A percentile compares a stretch with the other conserved stretches of the same genome.
phyloP scores from a whole-genome alignment of 2,329 filamentous ascomycete genomes.

The Dactylellina parvicollis region DNA sequence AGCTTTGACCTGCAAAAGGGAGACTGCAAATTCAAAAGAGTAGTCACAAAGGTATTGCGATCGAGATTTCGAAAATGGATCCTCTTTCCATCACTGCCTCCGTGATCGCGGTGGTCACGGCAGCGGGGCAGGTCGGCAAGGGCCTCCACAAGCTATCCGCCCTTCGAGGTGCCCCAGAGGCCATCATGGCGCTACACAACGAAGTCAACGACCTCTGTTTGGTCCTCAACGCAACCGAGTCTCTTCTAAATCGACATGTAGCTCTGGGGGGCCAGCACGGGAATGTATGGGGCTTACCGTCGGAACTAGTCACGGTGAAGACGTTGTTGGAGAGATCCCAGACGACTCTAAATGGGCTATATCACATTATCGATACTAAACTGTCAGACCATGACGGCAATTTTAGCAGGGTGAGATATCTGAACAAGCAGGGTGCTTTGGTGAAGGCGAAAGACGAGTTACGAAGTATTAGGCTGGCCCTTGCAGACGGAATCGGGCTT shows the following conservation, averaged over 20 bases:
- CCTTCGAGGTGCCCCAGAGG: neutral
- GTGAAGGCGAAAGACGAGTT: neutral
- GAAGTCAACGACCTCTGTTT: constrained; percentile 8
- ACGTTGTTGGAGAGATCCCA: neutral
- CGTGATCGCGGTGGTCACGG: neutral
- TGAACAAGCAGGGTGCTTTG: neutral
- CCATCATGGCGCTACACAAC: constrained; percentile 1
- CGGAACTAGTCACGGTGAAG: constrained; percentile 5
- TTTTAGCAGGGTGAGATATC: constrained; percentile 1
- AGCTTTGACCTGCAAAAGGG: too few relatives aligned
- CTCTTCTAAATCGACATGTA: constrained; percentile 1
- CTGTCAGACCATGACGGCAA: neutral
- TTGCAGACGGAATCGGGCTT: constrained; percentile 6
- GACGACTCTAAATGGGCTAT: neutral
- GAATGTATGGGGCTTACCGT: constrained; percentile 10
- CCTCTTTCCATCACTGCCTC: constrained; percentile 5
- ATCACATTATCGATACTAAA: neutral
- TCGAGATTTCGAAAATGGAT: constrained; percentile 13
- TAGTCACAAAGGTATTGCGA: too few relatives aligned
- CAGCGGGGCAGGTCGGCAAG: neutral
- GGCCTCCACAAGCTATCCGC: neutral
- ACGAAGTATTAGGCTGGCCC: neutral
- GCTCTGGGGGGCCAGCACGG: neutral
- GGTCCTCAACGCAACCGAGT: neutral
- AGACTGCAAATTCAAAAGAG: too few relatives aligned